Conservation (phyloP, 2,329 filamentous ascomycete genomes). For the Hypoxylon sp. region DNA sequence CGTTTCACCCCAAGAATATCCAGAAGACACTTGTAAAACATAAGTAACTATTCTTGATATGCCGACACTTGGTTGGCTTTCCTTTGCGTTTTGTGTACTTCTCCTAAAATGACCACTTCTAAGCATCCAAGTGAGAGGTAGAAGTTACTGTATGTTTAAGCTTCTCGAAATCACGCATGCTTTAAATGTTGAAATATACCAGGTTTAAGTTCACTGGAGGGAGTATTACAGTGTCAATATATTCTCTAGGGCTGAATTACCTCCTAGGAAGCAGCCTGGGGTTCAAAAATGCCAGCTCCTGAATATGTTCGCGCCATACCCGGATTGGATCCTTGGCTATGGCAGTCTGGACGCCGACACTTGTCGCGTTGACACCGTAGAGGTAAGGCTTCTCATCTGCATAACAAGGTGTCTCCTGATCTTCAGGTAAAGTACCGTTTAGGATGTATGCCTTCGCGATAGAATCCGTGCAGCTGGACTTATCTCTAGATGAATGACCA, state of each 20-base stretch:
- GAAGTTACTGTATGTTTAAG: neutral
- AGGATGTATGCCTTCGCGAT: conserved; percentile 60
- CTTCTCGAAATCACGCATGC: neutral
- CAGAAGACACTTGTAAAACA: too few species aligned
- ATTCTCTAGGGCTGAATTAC: conserved; percentile 6
- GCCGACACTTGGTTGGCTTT: neutral
- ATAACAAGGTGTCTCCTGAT: conserved; percentile 62
- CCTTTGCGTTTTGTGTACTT: neutral
- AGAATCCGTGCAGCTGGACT: conserved; percentile 62
- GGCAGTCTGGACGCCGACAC: neutral
- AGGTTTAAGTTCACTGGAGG: neutral
- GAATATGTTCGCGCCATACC: conserved; percentile 50
- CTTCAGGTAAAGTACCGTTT: conserved; percentile 58
- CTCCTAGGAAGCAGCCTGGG: conserved; percentile 31
- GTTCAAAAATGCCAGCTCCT: conserved; percentile 39
- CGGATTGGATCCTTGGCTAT: conserved; percentile 38
- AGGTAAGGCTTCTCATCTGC: conserved; percentile 65
- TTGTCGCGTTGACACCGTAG: conserved; percentile 54
- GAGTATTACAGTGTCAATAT: neutral
- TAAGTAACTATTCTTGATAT: neutral
- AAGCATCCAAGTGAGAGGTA: neutral
- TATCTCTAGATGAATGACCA: conserved; percentile 64
- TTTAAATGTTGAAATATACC: neutral
- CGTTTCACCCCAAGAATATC: neutral
- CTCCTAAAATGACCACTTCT: neutral